phyloP scores from a whole-genome alignment of 192 early-diverging fungal species.

The Coemansia sp. region DNA sequence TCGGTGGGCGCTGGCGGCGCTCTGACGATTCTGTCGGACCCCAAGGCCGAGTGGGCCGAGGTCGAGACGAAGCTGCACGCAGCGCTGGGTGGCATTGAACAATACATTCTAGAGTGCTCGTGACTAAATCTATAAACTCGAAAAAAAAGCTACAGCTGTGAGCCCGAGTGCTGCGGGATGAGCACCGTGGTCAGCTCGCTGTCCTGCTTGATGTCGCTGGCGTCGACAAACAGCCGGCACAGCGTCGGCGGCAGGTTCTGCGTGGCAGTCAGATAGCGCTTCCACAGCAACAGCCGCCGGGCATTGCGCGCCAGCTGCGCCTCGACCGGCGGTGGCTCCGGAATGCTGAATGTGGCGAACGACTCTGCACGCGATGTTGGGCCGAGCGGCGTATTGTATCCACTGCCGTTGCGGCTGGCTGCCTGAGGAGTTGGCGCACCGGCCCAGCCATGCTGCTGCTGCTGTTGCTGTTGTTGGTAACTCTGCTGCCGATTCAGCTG shows the following conservation, averaged over 20 bases:
- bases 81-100: slow-evolving; percentile 13
- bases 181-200: slow-evolving; percentile 15
- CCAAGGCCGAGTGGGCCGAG: slow-evolving; percentile 84
- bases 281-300: slow-evolving; percentile 41
- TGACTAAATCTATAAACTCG: no score
- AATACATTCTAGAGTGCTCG: slow-evolving; percentile 1
- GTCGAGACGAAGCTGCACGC: slow-evolving; percentile 70
- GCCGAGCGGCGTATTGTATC: slow-evolving; percentile 5
- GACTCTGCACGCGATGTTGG: background rate
- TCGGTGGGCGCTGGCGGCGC: slow-evolving; percentile 93
- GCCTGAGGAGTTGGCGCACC: background rate
- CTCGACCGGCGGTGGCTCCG: slow-evolving; percentile 45
- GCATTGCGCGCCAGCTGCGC: slow-evolving; percentile 38
- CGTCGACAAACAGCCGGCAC: slow-evolving; percentile 50
- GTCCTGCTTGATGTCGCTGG: slow-evolving; percentile 42
- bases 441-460: slow-evolving; percentile 1
- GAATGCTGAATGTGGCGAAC: slow-evolving; percentile 32
- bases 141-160: slow-evolving; percentile 5
- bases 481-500: slow-evolving; percentile 1
- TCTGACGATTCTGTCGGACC: slow-evolving; percentile 82
- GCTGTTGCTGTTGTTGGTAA: background rate
- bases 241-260: slow-evolving; percentile 26
- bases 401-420: slow-evolving; percentile 5
- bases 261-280: slow-evolving; percentile 23
- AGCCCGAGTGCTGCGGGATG: slow-evolving; percentile 10